phyloP scores from a whole-genome alignment of 2,329 filamentous ascomycete genomes.

The Exophiala lecanii-corni region DNA sequence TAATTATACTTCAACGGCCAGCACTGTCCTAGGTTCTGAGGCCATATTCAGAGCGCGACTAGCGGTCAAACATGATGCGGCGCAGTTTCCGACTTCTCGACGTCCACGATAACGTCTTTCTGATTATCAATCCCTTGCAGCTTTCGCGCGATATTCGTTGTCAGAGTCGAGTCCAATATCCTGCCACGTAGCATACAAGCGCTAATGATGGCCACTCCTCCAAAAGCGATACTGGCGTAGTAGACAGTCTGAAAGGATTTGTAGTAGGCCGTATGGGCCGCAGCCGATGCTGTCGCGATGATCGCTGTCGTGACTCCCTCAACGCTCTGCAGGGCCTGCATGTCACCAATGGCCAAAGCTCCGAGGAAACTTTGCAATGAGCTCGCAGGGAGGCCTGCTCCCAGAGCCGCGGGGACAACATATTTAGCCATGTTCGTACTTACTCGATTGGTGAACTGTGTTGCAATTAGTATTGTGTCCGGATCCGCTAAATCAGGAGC shows the following conservation, averaged over 20 bases:
- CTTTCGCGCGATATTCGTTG: not conserved
- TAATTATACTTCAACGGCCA: too few species aligned
- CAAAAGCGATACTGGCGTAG: constrained; percentile 19
- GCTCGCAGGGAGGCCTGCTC: constrained; percentile 35
- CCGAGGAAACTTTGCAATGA: constrained; percentile 33
- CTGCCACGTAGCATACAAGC: not conserved
- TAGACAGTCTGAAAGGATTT: constrained; percentile 43
- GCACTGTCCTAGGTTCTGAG: too few species aligned
- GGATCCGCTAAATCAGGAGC: too few species aligned
- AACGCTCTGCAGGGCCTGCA: constrained; percentile 27
- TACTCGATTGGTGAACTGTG: constrained; percentile 1
- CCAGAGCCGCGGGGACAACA: constrained; percentile 29
- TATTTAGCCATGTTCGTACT: not conserved
- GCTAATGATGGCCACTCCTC: constrained; percentile 7
- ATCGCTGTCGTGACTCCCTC: constrained; percentile 34
- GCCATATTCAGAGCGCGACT: too few species aligned
- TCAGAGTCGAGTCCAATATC: not conserved
- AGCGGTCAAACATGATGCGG: too few species aligned
- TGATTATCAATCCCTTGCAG: too few species aligned
- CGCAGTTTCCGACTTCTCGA: too few species aligned
- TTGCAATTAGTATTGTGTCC: too few species aligned
- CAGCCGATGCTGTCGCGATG: constrained; percentile 31
- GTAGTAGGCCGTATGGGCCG: constrained; percentile 38
- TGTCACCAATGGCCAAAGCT: constrained; percentile 31
- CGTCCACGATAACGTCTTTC: too few species aligned